Evolutionary conservation across 176 grass and related monocot species (phyloP).

Genomic region (Phragmites australis): DNA sequence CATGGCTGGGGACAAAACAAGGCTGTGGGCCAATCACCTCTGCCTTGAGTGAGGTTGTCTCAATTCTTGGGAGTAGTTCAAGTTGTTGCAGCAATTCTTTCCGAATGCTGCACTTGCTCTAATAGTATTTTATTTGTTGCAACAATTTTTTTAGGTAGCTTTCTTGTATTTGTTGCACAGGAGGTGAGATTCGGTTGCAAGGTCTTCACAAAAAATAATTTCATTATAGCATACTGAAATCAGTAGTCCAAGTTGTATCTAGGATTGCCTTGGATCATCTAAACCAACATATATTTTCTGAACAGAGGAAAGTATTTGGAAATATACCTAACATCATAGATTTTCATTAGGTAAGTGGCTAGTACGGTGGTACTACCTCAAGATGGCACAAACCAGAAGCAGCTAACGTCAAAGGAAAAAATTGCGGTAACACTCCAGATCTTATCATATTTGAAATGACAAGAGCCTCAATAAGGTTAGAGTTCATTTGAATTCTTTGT

Average conservation of each 20-base stretch:
- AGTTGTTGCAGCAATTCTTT: no score
- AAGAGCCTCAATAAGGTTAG: neutral
- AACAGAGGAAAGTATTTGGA: neutral
- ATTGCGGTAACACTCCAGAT: neutral
- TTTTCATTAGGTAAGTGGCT: neutral
- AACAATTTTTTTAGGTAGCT: no score
- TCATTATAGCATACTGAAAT: neutral
- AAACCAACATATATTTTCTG: constrained; percentile 3
- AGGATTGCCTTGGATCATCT: neutral
- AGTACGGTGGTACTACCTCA: neutral
- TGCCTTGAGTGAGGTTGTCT: no score
- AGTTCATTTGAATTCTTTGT: constrained; percentile 8
- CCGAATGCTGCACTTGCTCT: no score
- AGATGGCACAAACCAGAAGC: constrained; percentile 14
- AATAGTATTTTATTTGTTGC: no score
- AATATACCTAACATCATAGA: neutral
- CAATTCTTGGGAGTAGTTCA: no score
- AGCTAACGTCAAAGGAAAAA: neutral
- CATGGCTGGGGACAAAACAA: no score
- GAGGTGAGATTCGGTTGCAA: no score
- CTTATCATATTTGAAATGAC: neutral
- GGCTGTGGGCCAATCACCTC: no score
- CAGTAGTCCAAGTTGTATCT: neutral
- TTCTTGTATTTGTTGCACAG: no score
- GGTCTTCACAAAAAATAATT: neutral